phyloP scores from a whole-genome alignment of 768 basidiomycete species.

The Suillus fuscotomentosus region DNA sequence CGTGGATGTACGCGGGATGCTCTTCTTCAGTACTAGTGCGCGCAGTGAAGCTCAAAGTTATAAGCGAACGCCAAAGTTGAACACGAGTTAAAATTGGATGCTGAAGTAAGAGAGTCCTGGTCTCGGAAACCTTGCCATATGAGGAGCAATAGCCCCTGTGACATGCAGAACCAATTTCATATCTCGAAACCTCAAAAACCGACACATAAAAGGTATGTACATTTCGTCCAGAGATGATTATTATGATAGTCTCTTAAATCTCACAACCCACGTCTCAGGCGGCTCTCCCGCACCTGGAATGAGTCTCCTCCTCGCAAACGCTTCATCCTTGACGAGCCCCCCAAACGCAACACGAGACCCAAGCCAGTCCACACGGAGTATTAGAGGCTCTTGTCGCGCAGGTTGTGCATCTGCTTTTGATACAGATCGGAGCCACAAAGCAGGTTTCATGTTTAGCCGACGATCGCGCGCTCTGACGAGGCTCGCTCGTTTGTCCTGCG shows the following conservation, averaged over 20 bases:
- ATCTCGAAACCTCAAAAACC: not conserved
- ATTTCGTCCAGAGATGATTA: not conserved
- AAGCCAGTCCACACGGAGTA: slow-evolving; percentile 13
- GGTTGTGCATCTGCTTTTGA: not conserved
- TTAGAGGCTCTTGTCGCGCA: not conserved
- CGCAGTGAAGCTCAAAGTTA: not conserved
- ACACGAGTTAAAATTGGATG: not conserved
- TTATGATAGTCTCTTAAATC: not conserved
- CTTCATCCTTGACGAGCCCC: slow-evolving; percentile 9
- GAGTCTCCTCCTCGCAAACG: slow-evolving; percentile 8
- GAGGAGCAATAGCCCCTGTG: not conserved
- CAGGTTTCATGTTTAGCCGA: not conserved
- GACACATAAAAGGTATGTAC: not conserved
- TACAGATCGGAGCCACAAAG: not conserved
- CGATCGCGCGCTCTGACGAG: slow-evolving; percentile 1
- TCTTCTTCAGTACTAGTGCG: not conserved
- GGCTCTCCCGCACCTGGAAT: slow-evolving; percentile 6
- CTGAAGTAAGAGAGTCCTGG: not conserved
- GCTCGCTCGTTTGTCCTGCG: not conserved
- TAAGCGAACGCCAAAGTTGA: not conserved
- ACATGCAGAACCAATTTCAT: not conserved
- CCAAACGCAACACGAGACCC: slow-evolving; percentile 5
- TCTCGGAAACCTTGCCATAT: not conserved
- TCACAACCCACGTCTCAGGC: slow-evolving; percentile 10
- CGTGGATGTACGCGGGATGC: not conserved